A percentile compares a stretch with the other conserved stretches of the same genome.
Evolutionary conservation across 2,329 filamentous ascomycete species (phyloP).

Genomic region (Pseudogymnoascus sp.): DNA sequence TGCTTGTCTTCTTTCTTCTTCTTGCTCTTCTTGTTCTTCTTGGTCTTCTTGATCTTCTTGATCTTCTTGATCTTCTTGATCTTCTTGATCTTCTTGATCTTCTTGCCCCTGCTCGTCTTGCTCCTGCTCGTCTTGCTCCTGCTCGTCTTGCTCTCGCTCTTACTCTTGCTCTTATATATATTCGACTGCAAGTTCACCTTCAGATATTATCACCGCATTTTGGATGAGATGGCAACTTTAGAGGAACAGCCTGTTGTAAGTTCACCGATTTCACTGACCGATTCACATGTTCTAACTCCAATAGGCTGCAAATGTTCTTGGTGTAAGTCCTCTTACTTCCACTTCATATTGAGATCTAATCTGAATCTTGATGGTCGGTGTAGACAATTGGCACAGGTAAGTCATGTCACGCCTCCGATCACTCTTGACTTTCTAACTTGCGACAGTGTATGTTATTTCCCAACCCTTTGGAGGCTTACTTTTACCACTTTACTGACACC

Average conservation of each 20-base stretch:
- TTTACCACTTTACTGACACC: background rate
- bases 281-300: background rate
- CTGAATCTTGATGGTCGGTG: background rate
- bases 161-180: background rate
- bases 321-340: background rate
- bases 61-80: background rate
- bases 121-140: too few relatives aligned
- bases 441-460: background rate
- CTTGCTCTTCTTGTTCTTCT: background rate
- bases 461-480: background rate
- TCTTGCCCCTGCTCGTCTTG: too few relatives aligned
- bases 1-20: background rate
- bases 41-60: background rate
- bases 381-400: constrained; percentile 1
- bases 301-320: background rate
- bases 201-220: background rate
- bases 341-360: background rate
- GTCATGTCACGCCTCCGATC: background rate
- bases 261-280: background rate
- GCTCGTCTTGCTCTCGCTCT: background rate
- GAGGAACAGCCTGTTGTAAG: constrained; percentile 1
- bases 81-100: background rate
- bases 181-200: background rate
- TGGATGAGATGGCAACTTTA: background rate
- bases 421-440: background rate